phyloP scores from a whole-genome alignment of 2,329 filamentous ascomycete species.

The Monosporascus sp. region DNA sequence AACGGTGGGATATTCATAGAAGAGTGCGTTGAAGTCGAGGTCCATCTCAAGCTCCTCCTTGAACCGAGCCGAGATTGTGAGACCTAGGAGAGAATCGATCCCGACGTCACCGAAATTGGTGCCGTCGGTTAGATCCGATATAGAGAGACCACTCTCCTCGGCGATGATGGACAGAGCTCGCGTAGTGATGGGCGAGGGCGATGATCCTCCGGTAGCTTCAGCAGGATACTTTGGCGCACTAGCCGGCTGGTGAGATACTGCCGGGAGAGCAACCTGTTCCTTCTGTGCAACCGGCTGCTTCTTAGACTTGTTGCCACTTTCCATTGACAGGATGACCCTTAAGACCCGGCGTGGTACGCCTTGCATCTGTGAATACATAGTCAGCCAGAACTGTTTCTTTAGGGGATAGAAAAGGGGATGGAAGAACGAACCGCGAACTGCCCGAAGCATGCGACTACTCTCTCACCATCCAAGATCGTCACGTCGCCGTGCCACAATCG shows the following conservation, averaged over 20 bases:
- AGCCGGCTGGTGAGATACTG: neutral
- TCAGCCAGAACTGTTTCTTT: neutral
- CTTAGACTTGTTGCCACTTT: conserved; percentile 7
- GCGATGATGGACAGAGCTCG: conserved; percentile 20
- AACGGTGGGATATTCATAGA: conserved; percentile 23
- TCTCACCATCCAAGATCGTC: conserved; percentile 12
- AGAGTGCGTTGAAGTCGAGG: conserved; percentile 19
- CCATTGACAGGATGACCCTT: conserved; percentile 10
- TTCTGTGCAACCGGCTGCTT: neutral
- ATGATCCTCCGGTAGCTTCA: neutral
- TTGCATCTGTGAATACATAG: conserved; percentile 7
- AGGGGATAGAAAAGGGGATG: neutral
- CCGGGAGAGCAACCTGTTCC: neutral
- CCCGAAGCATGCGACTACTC: conserved; percentile 12
- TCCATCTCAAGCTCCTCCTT: conserved; percentile 27
- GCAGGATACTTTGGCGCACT: neutral
- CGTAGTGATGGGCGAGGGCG: neutral
- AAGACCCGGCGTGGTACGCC: conserved; percentile 12
- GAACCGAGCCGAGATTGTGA: conserved; percentile 27
- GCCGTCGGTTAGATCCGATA: conserved; percentile 15
- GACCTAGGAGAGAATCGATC: conserved; percentile 29
- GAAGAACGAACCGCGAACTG: conserved; percentile 9
- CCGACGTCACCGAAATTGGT: conserved; percentile 26
- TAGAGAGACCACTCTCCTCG: conserved; percentile 21
- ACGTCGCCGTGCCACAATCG: conserved; percentile 16